Evolutionary conservation across 805 yeast species (phyloP).

Genomic region (Kodamaea nitidulidarum): DNA sequence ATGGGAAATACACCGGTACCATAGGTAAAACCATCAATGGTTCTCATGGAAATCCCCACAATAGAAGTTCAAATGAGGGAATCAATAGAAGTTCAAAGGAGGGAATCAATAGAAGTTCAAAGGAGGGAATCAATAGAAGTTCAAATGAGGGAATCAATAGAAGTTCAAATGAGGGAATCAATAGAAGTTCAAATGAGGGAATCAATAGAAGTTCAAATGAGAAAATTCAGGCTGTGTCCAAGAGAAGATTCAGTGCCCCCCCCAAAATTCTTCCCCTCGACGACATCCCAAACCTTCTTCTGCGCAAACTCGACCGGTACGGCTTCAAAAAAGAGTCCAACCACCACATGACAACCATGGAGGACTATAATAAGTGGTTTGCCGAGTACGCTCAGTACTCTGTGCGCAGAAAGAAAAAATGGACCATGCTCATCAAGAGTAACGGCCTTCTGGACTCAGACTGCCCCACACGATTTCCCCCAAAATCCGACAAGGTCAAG

Average conservation of each 20-base stretch:
- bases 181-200: too few species aligned
- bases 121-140: too few species aligned
- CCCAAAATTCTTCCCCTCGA: background rate
- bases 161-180: too few species aligned
- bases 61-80: too few species aligned
- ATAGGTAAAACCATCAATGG: too few species aligned
- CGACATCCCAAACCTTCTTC: background rate
- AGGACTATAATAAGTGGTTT: constrained; percentile 76
- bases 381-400: constrained; percentile 58
- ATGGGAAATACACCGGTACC: too few species aligned
- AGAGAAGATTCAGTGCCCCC: background rate
- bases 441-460: constrained; percentile 52
- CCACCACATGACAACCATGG: constrained; percentile 42
- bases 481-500: constrained; percentile 71
- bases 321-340: constrained; percentile 75
- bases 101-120: too few species aligned
- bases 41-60: too few species aligned
- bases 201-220: too few species aligned
- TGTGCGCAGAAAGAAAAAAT: constrained; percentile 64
- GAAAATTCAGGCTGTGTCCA: too few species aligned
- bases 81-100: too few species aligned
- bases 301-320: constrained; percentile 54
- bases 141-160: too few species aligned
- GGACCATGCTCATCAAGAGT: constrained; percentile 65
- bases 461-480: constrained; percentile 65